These are phyloP conservation scores for Fusarium sp. DNA, from an alignment of 2,329 filamentous ascomycete species.

Conservation along the genomic window DNA sequence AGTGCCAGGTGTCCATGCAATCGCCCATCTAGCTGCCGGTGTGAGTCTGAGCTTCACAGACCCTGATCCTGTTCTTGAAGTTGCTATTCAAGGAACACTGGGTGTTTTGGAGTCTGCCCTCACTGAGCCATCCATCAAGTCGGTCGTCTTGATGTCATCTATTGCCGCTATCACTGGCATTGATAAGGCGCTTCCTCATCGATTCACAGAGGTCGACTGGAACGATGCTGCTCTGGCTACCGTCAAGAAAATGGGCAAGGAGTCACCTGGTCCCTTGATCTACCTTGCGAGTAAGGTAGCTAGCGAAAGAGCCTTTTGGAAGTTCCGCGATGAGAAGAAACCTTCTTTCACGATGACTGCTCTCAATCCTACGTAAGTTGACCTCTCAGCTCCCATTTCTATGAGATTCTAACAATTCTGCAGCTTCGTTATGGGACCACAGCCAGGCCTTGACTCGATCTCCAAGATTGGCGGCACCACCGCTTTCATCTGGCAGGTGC, in stretches of 20 bases:
- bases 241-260: conserved; percentile 39
- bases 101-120: conserved; percentile 40
- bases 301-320: conserved; percentile 42
- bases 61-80: conserved; percentile 36
- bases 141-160: conserved; percentile 44
- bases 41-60: conserved; percentile 40
- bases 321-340: conserved; percentile 38
- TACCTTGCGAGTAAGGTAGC: conserved; percentile 43
- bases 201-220: conserved; percentile 44
- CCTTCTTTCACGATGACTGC: conserved; percentile 41
- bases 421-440: conserved; percentile 46
- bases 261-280: conserved; percentile 32
- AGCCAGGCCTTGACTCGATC: conserved; percentile 30
- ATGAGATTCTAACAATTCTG: background rate
- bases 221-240: conserved; percentile 32
- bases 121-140: conserved; percentile 39
- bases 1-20: conserved; percentile 34
- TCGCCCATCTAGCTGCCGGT: conserved; percentile 40
- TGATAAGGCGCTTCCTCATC: conserved; percentile 9
- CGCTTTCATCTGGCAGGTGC: conserved; percentile 41
- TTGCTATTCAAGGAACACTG: conserved; percentile 36
- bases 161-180: conserved; percentile 30
- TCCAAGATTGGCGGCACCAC: conserved; percentile 38
- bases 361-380: conserved; percentile 42
- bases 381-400: accelerated